Percentiles rank a stretch among this genome's conserved stretches.
Conservation (phyloP, 2,329 filamentous ascomycete genomes). For the Colletotrichum spaethianum region DNA sequence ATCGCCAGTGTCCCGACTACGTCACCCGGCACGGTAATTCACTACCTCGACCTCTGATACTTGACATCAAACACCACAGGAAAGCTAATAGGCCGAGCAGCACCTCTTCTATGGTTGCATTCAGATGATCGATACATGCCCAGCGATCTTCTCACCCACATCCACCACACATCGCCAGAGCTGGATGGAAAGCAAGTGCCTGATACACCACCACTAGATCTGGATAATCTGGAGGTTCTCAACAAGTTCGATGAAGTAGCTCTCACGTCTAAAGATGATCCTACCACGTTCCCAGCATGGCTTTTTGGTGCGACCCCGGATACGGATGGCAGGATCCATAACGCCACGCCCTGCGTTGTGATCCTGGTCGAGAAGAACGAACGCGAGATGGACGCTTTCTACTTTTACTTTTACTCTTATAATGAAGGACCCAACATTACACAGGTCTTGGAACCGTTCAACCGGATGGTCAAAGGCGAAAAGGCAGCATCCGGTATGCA, state of each 20-base stretch:
- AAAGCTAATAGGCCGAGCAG: conserved; percentile 35
- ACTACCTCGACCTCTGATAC: not conserved
- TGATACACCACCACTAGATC: conserved; percentile 42
- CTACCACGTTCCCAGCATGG: conserved; percentile 47
- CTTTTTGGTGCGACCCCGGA: conserved; percentile 47
- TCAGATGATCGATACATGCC: conserved; percentile 50
- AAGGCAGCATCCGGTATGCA: conserved; percentile 44
- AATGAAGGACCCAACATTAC: conserved; percentile 51
- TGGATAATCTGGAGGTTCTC: conserved; percentile 48
- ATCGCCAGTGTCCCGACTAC: conserved; percentile 46
- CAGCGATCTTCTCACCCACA: conserved; percentile 48
- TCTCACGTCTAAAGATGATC: conserved; percentile 49
- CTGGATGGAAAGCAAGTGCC: conserved; percentile 41
- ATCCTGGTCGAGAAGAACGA: conserved; percentile 48
- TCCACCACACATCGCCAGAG: conserved; percentile 48
- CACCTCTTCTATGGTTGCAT: conserved; percentile 51
- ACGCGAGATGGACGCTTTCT: conserved; percentile 50
- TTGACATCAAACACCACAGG: not conserved
- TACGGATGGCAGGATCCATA: conserved; percentile 41
- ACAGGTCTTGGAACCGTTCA: conserved; percentile 49
- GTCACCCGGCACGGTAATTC: conserved; percentile 49
- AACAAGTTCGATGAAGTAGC: conserved; percentile 45
- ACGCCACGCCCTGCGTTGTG: conserved; percentile 49
- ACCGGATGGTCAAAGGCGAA: conserved; percentile 43
- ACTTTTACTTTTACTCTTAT: conserved; percentile 54